phyloP scores from a whole-genome alignment of 1,139 yeast genomes.

The Yamadazyma mexicana region DNA sequence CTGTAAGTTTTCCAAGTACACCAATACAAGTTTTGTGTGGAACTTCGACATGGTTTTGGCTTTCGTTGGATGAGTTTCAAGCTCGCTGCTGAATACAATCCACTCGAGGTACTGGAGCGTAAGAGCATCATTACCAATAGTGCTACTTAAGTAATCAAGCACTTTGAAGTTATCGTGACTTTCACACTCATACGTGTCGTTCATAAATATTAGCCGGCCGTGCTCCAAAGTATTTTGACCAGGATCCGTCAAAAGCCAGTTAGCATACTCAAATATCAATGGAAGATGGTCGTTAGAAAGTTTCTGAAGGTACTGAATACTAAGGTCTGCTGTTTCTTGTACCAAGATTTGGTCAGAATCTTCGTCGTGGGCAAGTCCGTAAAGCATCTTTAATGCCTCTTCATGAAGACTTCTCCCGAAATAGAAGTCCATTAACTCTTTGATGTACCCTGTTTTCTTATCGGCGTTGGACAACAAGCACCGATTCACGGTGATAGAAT shows the following conservation, averaged over 20 bases:
- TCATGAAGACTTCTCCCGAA: slow-evolving; percentile 61
- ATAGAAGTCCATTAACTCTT: slow-evolving; percentile 80
- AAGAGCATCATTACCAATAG: slow-evolving; percentile 28
- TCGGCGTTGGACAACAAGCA: slow-evolving; percentile 39
- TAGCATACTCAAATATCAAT: slow-evolving; percentile 58
- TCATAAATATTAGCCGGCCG: slow-evolving; percentile 62
- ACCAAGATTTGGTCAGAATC: slow-evolving; percentile 16
- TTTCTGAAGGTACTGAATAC: slow-evolving; percentile 66
- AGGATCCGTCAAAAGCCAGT: slow-evolving; percentile 49
- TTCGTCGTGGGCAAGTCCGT: slow-evolving; percentile 31
- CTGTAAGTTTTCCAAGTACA: slow-evolving; percentile 48
- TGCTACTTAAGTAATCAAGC: slow-evolving; percentile 42
- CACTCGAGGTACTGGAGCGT: slow-evolving; percentile 64
- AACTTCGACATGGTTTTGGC: slow-evolving; percentile 28
- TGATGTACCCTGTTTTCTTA: slow-evolving; percentile 49
- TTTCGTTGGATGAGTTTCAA: slow-evolving; percentile 43
- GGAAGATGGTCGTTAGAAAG: slow-evolving; percentile 52
- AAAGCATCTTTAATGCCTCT: slow-evolving; percentile 65
- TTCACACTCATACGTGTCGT: slow-evolving; percentile 63
- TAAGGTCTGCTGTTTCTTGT: slow-evolving; percentile 45
- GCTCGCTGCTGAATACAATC: slow-evolving; percentile 42
- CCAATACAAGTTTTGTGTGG: slow-evolving; percentile 54
- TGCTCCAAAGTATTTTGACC: slow-evolving; percentile 27
- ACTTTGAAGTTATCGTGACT: slow-evolving; percentile 57
- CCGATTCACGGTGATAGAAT: slow-evolving; percentile 58